These are phyloP conservation scores for Helenozyma rhizophorensis DNA, from an alignment of 805 yeast genomes.

Conservation along the genomic window DNA sequence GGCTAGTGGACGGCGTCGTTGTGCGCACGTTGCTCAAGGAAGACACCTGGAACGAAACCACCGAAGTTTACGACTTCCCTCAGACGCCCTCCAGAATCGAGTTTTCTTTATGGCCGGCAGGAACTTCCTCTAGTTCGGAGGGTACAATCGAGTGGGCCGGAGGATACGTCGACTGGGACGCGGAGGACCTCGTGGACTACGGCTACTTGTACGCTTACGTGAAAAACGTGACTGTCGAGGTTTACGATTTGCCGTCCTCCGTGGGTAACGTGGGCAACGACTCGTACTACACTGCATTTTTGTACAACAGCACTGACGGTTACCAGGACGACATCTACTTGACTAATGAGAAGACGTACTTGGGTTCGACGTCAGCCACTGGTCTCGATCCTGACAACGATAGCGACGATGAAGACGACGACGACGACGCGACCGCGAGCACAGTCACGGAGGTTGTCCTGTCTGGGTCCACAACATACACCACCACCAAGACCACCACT, in stretches of 20 bases:
- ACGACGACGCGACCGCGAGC: slow-evolving; percentile 12
- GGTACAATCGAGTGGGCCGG: slow-evolving; percentile 87
- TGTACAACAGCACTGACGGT: slow-evolving; percentile 44
- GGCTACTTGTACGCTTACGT: slow-evolving; percentile 80
- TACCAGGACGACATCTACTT: slow-evolving; percentile 41
- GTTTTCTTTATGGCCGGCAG: slow-evolving; percentile 78
- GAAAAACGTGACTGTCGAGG: slow-evolving; percentile 54
- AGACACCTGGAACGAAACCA: slow-evolving; percentile 61
- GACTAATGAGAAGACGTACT: slow-evolving; percentile 56
- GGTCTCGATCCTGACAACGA: slow-evolving; percentile 58
- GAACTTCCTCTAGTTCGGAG: slow-evolving; percentile 44
- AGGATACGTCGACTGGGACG: slow-evolving; percentile 80
- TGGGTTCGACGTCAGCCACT: slow-evolving; percentile 57
- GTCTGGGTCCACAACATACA: slow-evolving; percentile 17
- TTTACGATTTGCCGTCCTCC: slow-evolving; percentile 69
- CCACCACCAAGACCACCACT: slow-evolving; percentile 12
- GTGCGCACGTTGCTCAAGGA: slow-evolving; percentile 62
- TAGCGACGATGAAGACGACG: slow-evolving; percentile 14
- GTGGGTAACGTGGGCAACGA: slow-evolving; percentile 41
- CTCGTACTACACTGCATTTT: slow-evolving; percentile 45
- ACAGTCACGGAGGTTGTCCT: slow-evolving; percentile 9
- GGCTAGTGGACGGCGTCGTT: slow-evolving; percentile 68
- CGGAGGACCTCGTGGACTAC: slow-evolving; percentile 62
- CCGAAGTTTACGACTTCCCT: slow-evolving; percentile 54
- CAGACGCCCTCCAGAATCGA: slow-evolving; percentile 75